Percentiles rank a stretch among this genome's conserved stretches.
Conservation (phyloP, 2,329 filamentous ascomycete species). For the Phaeosphaeriaceae sp. region DNA sequence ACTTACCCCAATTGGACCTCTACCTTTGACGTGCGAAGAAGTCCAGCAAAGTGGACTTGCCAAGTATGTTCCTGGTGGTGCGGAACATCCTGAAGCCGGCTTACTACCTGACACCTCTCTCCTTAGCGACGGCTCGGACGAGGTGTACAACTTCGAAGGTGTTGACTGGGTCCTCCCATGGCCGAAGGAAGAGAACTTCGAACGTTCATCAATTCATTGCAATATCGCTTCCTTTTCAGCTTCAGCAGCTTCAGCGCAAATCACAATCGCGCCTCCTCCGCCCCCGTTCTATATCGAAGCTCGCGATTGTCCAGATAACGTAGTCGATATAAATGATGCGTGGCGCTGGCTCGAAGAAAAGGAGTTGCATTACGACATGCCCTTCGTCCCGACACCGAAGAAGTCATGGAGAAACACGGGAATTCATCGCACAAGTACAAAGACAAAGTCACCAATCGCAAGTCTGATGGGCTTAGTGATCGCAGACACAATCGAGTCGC, state of each 20-base stretch:
- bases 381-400: constrained; percentile 3
- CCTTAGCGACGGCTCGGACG: constrained; percentile 23
- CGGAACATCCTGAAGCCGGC: constrained; percentile 19
- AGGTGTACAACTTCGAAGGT: constrained; percentile 23
- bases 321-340: constrained; percentile 23
- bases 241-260: not conserved
- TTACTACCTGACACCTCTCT: constrained; percentile 11
- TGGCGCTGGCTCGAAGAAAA: constrained; percentile 21
- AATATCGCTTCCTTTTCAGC: not conserved
- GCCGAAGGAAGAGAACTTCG: constrained; percentile 7
- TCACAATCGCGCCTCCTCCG: not conserved
- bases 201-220: not conserved
- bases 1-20: constrained; percentile 23
- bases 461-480: constrained; percentile 14
- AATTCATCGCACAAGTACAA: not conserved
- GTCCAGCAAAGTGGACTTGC: constrained; percentile 20
- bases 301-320: constrained; percentile 18
- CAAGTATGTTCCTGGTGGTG: constrained; percentile 23
- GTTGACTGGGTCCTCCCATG: constrained; percentile 18
- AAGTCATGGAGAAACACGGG: constrained; percentile 11
- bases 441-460: constrained; percentile 17
- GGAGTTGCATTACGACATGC: not conserved
- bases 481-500: not conserved
- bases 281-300: not conserved
- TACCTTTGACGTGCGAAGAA: constrained; percentile 28